phyloP scores from a whole-genome alignment of 2,329 filamentous ascomycete genomes.

The Colletotrichum scovillei region DNA sequence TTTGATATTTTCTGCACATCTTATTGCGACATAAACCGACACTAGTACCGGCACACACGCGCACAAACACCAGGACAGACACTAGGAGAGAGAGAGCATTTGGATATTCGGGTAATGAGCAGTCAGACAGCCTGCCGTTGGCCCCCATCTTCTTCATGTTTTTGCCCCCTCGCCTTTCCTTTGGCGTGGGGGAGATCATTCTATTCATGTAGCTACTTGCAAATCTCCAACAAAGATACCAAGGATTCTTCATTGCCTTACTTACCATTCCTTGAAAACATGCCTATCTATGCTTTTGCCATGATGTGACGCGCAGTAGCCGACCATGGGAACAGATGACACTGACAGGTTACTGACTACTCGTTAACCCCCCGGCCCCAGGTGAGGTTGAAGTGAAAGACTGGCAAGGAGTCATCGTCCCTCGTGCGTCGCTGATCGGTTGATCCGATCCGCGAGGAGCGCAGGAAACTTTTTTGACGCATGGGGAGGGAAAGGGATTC shows the following conservation, averaged over 20 bases:
- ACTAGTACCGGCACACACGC: neutral
- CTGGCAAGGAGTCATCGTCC: neutral
- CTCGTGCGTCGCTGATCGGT: neutral
- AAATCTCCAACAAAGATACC: constrained; percentile 9
- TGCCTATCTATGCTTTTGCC: neutral
- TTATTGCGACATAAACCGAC: neutral
- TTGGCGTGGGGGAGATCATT: neutral
- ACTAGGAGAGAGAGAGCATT: neutral
- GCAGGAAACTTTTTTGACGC: neutral
- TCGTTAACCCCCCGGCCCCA: neutral
- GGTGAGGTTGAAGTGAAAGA: neutral
- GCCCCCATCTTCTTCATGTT: neutral
- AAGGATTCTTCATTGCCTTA: neutral
- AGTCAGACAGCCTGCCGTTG: neutral
- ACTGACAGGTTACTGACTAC: neutral
- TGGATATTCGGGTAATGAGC: neutral
- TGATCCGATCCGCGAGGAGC: constrained; percentile 8
- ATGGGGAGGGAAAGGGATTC: neutral
- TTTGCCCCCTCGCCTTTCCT: neutral
- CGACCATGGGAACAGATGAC: neutral
- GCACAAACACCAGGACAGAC: neutral
- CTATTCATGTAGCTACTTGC: constrained; percentile 24
- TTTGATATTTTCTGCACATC: neutral
- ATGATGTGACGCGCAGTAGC: neutral
- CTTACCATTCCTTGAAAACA: neutral